Conservation (phyloP, 352 stramenopile genomes). For the Phytophthora macrochlamydospora region DNA sequence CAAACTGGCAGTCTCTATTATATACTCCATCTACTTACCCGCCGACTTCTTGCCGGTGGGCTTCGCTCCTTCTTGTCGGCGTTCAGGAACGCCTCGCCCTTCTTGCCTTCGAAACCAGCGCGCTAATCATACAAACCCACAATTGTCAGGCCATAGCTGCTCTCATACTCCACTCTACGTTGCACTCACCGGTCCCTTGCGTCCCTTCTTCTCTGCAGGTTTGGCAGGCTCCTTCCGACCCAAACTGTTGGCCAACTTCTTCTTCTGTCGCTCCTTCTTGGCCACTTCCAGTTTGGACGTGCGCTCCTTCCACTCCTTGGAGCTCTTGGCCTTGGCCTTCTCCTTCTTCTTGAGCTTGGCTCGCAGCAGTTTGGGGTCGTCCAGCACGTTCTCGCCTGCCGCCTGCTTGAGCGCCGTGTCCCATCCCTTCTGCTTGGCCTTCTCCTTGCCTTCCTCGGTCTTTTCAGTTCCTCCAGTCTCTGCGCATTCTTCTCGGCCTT, state of each 20-base stretch:
- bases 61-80: slow-evolving; percentile 53
- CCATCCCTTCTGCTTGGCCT: slow-evolving; percentile 71
- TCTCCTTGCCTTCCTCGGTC: slow-evolving; percentile 70
- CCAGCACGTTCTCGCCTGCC: slow-evolving; percentile 63
- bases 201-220: slow-evolving; percentile 35
- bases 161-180: neutral
- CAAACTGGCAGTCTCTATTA: slow-evolving; percentile 53
- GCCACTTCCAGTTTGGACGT: slow-evolving; percentile 57
- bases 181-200: slow-evolving; percentile 44
- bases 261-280: slow-evolving; percentile 74
- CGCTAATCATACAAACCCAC: slow-evolving; percentile 34
- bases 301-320: slow-evolving; percentile 81
- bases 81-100: slow-evolving; percentile 78
- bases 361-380: slow-evolving; percentile 79
- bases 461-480: slow-evolving; percentile 78
- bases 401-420: slow-evolving; percentile 79
- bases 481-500: slow-evolving; percentile 81
- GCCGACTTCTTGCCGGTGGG: slow-evolving; percentile 25
- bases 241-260: slow-evolving; percentile 46
- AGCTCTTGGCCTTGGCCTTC: slow-evolving; percentile 78
- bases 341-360: slow-evolving; percentile 89
- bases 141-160: neutral
- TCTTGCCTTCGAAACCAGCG: slow-evolving; percentile 84
- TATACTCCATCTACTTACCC: slow-evolving; percentile 40
- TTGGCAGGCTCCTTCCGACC: slow-evolving; percentile 40